These are phyloP conservation scores for Nakazawaea anatomiae DNA, from an alignment of 805 yeast species.

Conservation along the genomic window DNA sequence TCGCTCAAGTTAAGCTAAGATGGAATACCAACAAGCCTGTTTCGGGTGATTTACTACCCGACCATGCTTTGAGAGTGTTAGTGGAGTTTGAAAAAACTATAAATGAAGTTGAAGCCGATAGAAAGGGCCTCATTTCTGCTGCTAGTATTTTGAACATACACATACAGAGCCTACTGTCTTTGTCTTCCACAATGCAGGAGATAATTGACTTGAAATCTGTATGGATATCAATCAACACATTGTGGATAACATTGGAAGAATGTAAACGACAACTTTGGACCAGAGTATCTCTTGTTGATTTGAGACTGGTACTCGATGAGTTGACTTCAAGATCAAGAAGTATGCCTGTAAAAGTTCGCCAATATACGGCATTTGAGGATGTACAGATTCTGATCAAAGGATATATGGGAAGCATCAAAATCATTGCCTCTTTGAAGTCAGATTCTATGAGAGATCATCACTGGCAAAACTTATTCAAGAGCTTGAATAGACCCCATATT, in stretches of 20 bases:
- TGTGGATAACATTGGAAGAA: slow-evolving; percentile 41
- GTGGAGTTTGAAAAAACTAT: slow-evolving; percentile 19
- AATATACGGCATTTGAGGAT: slow-evolving; percentile 62
- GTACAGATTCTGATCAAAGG: slow-evolving; percentile 41
- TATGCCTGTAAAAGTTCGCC: slow-evolving; percentile 55
- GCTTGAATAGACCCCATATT: slow-evolving; percentile 17
- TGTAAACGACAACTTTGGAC: slow-evolving; percentile 44
- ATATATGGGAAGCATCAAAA: slow-evolving; percentile 29
- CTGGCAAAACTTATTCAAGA: slow-evolving; percentile 46
- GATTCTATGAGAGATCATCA: slow-evolving; percentile 61
- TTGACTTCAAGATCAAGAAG: slow-evolving; percentile 38
- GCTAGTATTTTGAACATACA: slow-evolving; percentile 28
- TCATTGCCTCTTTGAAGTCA: slow-evolving; percentile 43
- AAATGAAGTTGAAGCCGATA: slow-evolving; percentile 10
- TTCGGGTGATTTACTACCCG: slow-evolving; percentile 34
- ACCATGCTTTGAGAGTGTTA: slow-evolving; percentile 35
- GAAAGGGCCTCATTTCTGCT: slow-evolving; percentile 24
- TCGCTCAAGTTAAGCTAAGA: slow-evolving; percentile 24
- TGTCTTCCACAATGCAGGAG: slow-evolving; percentile 31
- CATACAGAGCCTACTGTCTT: slow-evolving; percentile 11
- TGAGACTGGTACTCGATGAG: slow-evolving; percentile 46
- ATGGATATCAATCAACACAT: slow-evolving; percentile 54
- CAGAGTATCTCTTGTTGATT: slow-evolving; percentile 33
- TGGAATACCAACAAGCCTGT: slow-evolving; percentile 50
- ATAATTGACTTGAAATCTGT: slow-evolving; percentile 50